These are phyloP conservation scores for Xylaria sp. DNA, from an alignment of 2,329 filamentous ascomycete genomes.

Conservation along the genomic window DNA sequence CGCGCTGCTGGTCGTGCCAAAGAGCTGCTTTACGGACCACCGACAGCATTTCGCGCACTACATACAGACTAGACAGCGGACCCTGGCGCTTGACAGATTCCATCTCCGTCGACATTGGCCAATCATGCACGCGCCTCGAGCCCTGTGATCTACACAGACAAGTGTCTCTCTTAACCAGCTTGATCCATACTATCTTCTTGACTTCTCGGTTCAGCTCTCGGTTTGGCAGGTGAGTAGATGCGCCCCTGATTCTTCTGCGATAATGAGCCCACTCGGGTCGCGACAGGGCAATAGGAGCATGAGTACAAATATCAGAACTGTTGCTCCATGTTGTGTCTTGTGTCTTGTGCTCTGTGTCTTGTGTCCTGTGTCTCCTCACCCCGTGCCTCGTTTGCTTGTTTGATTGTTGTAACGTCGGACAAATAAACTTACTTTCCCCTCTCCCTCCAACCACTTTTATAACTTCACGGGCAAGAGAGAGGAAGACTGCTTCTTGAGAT, in stretches of 20 bases:
- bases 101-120: constrained; percentile 1
- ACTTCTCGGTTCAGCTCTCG: constrained; percentile 5
- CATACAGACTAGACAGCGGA: neutral
- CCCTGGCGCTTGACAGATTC: constrained; percentile 5
- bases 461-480: neutral
- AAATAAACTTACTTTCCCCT: neutral
- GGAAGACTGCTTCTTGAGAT: too few species aligned
- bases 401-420: neutral
- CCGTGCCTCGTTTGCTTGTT: neutral
- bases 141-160: neutral
- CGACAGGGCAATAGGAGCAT: neutral
- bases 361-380: neutral
- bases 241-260: constrained; percentile 8
- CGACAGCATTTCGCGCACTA: neutral
- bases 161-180: constrained; percentile 4
- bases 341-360: neutral
- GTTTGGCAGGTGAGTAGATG: constrained; percentile 28
- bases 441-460: neutral
- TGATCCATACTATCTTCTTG: constrained; percentile 5
- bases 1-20: neutral
- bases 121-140: constrained; percentile 11
- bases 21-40: neutral
- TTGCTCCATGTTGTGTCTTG: neutral
- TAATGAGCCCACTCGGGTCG: constrained; percentile 10
- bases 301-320: constrained; percentile 12